Conservation (phyloP, 331 rosid species). For the Rhamnella rubrinervis region DNA sequence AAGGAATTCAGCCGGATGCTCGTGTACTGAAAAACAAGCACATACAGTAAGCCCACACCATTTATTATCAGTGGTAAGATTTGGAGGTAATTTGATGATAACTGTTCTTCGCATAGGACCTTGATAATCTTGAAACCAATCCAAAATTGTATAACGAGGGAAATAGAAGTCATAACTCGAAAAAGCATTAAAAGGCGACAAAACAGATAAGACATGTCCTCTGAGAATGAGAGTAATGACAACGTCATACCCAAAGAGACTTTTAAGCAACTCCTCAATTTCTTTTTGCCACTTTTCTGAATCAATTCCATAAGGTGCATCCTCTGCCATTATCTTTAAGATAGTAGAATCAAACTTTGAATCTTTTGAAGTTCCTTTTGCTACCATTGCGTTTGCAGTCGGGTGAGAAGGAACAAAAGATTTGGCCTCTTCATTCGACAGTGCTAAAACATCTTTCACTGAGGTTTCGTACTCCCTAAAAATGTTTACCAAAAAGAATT, state of each 20-base stretch:
- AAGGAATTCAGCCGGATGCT: slow-evolving; percentile 3
- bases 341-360: background rate
- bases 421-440: background rate
- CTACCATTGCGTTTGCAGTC: background rate
- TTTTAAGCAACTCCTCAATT: background rate
- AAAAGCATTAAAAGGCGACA: background rate
- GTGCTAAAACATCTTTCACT: background rate
- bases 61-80: background rate
- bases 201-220: background rate
- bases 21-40: slow-evolving; percentile 15
- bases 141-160: background rate
- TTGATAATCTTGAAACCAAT: background rate
- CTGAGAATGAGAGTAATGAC: background rate
- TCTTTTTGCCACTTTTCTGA: background rate
- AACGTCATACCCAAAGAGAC: background rate
- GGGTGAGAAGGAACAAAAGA: background rate
- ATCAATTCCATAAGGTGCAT: background rate
- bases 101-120: too few species aligned
- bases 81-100: background rate
- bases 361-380: background rate
- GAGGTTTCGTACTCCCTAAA: background rate
- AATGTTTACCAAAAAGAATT: too few species aligned
- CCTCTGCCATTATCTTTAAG: background rate
- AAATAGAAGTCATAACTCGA: background rate
- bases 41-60: slow-evolving; percentile 22